Conservation (phyloP, 2,329 filamentous ascomycete genomes). For the Talaromyces sp. region DNA sequence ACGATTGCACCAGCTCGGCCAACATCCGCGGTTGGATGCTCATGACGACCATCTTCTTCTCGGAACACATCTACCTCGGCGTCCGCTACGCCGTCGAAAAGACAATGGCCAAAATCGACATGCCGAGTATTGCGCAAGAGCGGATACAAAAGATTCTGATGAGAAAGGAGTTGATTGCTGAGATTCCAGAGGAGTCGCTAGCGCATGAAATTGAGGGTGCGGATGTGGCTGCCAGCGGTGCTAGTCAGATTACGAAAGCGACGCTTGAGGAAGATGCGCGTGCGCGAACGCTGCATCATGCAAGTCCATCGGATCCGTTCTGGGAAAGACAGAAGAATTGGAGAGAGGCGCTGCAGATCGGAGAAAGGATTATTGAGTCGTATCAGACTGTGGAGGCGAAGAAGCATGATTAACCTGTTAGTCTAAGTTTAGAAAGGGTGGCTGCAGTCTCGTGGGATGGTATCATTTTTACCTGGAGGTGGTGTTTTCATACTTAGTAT, state of each 20-base stretch:
- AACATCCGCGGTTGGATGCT: slow-evolving; percentile 76
- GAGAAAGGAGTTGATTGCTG: slow-evolving; percentile 71
- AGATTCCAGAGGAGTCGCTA: slow-evolving; percentile 24
- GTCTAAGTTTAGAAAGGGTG: not conserved
- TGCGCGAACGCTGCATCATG: slow-evolving; percentile 29
- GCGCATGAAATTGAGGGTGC: slow-evolving; percentile 18
- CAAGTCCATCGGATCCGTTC: slow-evolving; percentile 38
- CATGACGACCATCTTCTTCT: slow-evolving; percentile 75
- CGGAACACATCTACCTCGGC: slow-evolving; percentile 85
- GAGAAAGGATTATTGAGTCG: slow-evolving; percentile 40
- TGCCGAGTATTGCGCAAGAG: slow-evolving; percentile 80
- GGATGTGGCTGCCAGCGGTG: not conserved
- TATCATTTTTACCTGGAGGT: too few species aligned
- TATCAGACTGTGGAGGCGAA: slow-evolving; percentile 28
- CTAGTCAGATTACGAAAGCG: slow-evolving; percentile 30
- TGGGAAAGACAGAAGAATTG: slow-evolving; percentile 47
- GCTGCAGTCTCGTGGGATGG: too few species aligned
- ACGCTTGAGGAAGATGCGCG: slow-evolving; percentile 45
- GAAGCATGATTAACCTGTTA: slow-evolving; percentile 32
- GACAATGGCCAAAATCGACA: slow-evolving; percentile 76
- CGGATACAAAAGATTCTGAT: slow-evolving; percentile 75
- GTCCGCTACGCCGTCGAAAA: slow-evolving; percentile 69
- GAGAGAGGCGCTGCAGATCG: slow-evolving; percentile 41
- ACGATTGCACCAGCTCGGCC: slow-evolving; percentile 40
- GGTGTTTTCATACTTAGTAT: not conserved